These are phyloP conservation scores for Daucus carota DNA, from an alignment of 129 eudicot genomes.

Conservation along the genomic window DH1_v3.0 NC_030381.2:37953501-37954000, in stretches of 20 bases:
- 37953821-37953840: not conserved
- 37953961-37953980: not conserved
- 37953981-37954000: not conserved
- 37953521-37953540: slow-evolving; percentile 7
- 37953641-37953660: slow-evolving; percentile 21
- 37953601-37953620: slow-evolving; percentile 1
- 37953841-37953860: not conserved
- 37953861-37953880: not conserved
- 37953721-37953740: not conserved
- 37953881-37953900: not conserved
- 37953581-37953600: not conserved
- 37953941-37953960: not conserved
- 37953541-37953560: slow-evolving; percentile 1
- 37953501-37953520: not conserved
- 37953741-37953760: not conserved
- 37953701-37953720: not conserved
- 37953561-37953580: not conserved
- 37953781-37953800: not conserved
- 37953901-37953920: not conserved
- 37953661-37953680: not conserved
- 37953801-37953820: not conserved
- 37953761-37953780: too few species aligned
- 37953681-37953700: not conserved
- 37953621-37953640: not conserved
- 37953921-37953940: not conserved